Conservation (phyloP, 2,329 filamentous ascomycete genomes). For the Ophiostoma perfectum region DNA sequence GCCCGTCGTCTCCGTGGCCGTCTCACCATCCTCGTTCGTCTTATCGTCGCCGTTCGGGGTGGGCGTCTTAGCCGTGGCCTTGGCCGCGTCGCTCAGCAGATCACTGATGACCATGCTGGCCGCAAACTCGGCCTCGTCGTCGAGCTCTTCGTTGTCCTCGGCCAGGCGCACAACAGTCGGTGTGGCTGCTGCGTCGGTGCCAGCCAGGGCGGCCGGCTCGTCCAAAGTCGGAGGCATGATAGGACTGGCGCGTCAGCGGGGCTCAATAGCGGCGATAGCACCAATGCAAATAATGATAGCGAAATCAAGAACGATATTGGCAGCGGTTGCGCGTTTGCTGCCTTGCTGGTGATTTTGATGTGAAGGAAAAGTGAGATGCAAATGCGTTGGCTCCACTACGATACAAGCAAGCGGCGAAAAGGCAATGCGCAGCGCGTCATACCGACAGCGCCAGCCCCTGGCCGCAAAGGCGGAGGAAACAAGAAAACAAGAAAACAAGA, state of each 20-base stretch:
- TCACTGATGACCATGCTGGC: constrained; percentile 20
- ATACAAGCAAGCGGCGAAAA: background rate
- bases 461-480: background rate
- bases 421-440: background rate
- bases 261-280: background rate
- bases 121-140: constrained; percentile 10
- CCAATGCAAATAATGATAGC: background rate
- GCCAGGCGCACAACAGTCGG: constrained; percentile 14
- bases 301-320: background rate
- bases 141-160: constrained; percentile 11
- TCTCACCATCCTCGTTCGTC: background rate
- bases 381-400: background rate
- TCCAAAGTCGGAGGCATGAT: constrained; percentile 13
- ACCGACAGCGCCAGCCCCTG: too few relatives aligned
- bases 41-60: background rate
- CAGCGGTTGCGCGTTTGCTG: background rate
- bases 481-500: background rate
- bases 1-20: too few relatives aligned
- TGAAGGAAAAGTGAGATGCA: background rate
- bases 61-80: constrained; percentile 11
- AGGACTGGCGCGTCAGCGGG: background rate
- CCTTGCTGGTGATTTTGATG: background rate
- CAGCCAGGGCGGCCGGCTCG: background rate
- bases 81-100: constrained; percentile 11
- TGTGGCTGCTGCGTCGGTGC: constrained; percentile 14